Conservation (phyloP, 169 alveolate species). For the Theileria annulata region DNA sequence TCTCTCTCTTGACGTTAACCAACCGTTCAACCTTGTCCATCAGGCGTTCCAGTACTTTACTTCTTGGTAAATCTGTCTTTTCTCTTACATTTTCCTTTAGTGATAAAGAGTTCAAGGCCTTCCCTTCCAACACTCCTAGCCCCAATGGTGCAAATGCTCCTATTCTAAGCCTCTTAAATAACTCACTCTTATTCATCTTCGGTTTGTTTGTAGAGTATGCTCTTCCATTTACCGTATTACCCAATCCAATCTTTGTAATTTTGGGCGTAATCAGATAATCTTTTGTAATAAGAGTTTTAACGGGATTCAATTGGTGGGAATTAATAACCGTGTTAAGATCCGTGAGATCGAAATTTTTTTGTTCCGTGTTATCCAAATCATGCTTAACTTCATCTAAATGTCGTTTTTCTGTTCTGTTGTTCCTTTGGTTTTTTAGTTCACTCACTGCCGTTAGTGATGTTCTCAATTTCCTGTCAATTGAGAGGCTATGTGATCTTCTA, state of each 20-base stretch:
- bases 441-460: not conserved
- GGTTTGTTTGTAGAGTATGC: not conserved
- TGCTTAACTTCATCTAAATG: not conserved
- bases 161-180: not conserved
- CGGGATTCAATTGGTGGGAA: not conserved
- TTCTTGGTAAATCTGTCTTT: not conserved
- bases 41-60: conserved; percentile 9
- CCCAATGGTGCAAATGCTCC: not conserved
- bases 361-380: not conserved
- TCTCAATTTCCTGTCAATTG: not conserved
- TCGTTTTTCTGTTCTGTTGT: not conserved
- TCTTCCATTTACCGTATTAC: not conserved
- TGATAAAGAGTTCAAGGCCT: not conserved
- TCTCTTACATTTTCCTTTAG: not conserved
- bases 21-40: conserved; percentile 28
- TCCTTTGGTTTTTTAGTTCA: not conserved
- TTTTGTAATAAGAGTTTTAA: not conserved
- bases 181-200: not conserved
- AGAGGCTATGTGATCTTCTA: not conserved
- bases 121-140: not conserved
- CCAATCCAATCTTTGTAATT: not conserved
- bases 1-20: conserved; percentile 21
- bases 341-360: not conserved
- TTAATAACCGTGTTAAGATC: not conserved
- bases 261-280: not conserved